Percentiles rank a stretch among this genome's conserved stretches.
Conservation (phyloP, 768 basidiomycete genomes). For the Leccinum broughii region DNA sequence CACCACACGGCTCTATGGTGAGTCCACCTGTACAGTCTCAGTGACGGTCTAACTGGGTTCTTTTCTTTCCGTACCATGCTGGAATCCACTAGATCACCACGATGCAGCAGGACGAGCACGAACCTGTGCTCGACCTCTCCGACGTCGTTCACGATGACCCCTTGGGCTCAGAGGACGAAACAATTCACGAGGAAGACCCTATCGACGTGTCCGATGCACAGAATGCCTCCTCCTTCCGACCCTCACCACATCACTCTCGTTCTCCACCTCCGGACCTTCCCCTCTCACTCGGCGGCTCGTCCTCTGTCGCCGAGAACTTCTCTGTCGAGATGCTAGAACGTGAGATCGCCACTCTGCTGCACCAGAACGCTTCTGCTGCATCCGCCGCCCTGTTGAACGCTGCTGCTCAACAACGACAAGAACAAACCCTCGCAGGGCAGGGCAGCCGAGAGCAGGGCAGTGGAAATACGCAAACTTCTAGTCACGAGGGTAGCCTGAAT, state of each 20-base stretch:
- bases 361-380: slow-evolving; percentile 72
- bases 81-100: slow-evolving; percentile 17
- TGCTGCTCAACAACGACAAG: slow-evolving; percentile 67
- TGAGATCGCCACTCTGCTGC: slow-evolving; percentile 72
- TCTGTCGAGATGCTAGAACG: slow-evolving; percentile 75
- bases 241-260: slow-evolving; percentile 16
- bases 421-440: slow-evolving; percentile 41
- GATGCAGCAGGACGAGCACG: slow-evolving; percentile 58
- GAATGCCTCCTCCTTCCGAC: slow-evolving; percentile 31
- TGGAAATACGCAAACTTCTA: slow-evolving; percentile 12
- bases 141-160: slow-evolving; percentile 85
- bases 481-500: slow-evolving; percentile 17
- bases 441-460: slow-evolving; percentile 32
- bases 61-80: neutral
- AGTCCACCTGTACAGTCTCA: slow-evolving; percentile 2
- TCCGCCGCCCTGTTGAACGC: slow-evolving; percentile 64
- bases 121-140: slow-evolving; percentile 68
- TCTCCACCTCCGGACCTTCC: slow-evolving; percentile 29
- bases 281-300: slow-evolving; percentile 42
- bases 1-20: slow-evolving; percentile 18
- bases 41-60: neutral
- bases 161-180: slow-evolving; percentile 55
- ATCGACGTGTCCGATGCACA: slow-evolving; percentile 34
- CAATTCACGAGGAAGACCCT: slow-evolving; percentile 30
- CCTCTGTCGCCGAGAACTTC: slow-evolving; percentile 47